Conservation (phyloP, 176 grass and related monocot species). For the Aegilops tauschii region DNA sequence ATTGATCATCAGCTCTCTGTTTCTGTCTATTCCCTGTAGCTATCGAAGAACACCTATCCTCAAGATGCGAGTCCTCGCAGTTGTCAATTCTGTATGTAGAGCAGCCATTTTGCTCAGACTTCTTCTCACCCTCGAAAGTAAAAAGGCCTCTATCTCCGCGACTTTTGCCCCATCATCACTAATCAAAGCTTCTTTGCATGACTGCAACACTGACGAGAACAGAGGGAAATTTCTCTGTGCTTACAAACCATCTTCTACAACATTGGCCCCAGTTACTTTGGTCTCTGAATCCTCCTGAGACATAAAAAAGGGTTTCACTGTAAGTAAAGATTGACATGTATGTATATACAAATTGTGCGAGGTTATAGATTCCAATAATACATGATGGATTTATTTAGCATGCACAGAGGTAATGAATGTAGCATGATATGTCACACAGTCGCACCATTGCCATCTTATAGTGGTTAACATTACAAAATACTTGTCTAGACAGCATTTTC, state of each 20-base stretch:
- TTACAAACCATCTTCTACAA: conserved; percentile 39
- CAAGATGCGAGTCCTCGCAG: conserved; percentile 53
- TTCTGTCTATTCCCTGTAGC: background rate
- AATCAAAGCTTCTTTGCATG: conserved; percentile 74
- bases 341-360: background rate
- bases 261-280: conserved; percentile 39
- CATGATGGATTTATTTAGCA: background rate
- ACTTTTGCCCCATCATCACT: conserved; percentile 50
- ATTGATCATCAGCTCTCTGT: conserved; percentile 66
- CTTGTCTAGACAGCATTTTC: background rate
- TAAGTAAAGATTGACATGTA: background rate
- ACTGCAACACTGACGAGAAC: conserved; percentile 42
- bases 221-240: conserved; percentile 48
- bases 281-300: conserved; percentile 52
- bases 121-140: conserved; percentile 61
- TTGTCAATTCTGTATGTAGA: conserved; percentile 54
- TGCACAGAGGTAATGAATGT: background rate
- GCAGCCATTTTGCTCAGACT: conserved; percentile 49
- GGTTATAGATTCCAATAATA: background rate
- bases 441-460: background rate
- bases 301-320: conserved; percentile 5
- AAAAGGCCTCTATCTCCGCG: conserved; percentile 59
- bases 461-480: background rate
- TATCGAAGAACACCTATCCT: conserved; percentile 51
- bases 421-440: background rate